phyloP scores from a whole-genome alignment of 192 early-diverging fungal genomes.

The Coemansia sp. region DNA sequence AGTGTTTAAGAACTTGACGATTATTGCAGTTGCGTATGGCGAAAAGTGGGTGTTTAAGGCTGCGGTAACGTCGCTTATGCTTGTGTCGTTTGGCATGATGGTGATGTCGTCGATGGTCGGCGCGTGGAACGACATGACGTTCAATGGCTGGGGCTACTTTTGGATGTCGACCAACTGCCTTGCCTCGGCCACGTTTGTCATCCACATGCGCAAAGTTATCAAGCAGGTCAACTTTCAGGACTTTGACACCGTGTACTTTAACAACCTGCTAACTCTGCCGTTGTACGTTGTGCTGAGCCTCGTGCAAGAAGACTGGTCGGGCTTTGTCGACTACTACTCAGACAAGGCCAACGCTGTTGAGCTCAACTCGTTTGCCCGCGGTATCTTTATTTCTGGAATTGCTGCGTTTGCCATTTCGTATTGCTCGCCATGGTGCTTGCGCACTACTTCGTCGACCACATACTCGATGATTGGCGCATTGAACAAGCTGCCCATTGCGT shows the following conservation, averaged over 20 bases:
- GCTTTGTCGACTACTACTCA: conserved; percentile 46
- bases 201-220: conserved; percentile 90
- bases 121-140: conserved; percentile 73
- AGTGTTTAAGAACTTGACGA: conserved; percentile 98
- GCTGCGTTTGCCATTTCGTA: conserved; percentile 92
- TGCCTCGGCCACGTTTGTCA: conserved; percentile 80
- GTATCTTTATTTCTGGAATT: conserved; percentile 76
- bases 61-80: conserved; percentile 76
- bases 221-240: conserved; percentile 92
- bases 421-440: conserved; percentile 63
- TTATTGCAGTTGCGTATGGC: conserved; percentile 93
- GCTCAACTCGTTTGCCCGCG: conserved; percentile 64
- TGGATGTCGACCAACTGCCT: conserved; percentile 96
- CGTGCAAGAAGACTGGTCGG: conserved; percentile 68
- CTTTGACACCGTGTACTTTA: conserved; percentile 98
- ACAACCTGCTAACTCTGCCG: conserved; percentile 89
- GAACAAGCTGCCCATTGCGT: conserved; percentile 95
- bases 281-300: conserved; percentile 69
- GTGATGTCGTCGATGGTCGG: conserved; percentile 85
- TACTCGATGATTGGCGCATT: conserved; percentile 98
- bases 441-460: conserved; percentile 71
- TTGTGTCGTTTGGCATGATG: conserved; percentile 82
- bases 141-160: conserved; percentile 64
- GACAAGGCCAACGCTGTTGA: conserved; percentile 57
- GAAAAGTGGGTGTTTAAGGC: conserved; percentile 85